A percentile compares a stretch with the other conserved stretches of the same genome.
phyloP scores from a whole-genome alignment of 83 land plant species.

The Diphasiastrum complanatum region DNA sequence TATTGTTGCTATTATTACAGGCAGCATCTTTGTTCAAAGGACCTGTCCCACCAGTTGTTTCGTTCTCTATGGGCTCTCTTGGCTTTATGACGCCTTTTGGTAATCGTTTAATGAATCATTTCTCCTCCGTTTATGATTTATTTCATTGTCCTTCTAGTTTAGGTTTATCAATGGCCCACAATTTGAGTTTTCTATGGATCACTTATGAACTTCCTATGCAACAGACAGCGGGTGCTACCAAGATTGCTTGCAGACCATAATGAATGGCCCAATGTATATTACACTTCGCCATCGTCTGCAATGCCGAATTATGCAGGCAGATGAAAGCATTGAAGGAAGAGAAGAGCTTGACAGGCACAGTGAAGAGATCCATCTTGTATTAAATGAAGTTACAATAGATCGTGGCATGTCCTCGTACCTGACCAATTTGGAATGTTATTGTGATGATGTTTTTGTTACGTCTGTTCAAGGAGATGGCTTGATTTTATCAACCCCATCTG shows the following conservation, averaged over 20 bases:
- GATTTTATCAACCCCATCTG: conserved; percentile 84
- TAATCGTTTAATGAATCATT: conserved; percentile 69
- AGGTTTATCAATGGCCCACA: not conserved
- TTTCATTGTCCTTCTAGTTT: not conserved
- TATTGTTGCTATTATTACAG: conserved; percentile 33
- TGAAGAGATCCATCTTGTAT: conserved; percentile 57
- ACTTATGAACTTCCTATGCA: conserved; percentile 21
- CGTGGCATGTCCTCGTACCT: conserved; percentile 86
- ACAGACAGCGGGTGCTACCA: conserved; percentile 71
- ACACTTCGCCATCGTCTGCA: conserved; percentile 74
- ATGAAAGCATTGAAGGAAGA: conserved; percentile 46
- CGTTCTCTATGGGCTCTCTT: conserved; percentile 89
- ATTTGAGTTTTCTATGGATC: not conserved
- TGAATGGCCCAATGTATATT: conserved; percentile 76
- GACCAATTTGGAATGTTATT: conserved; percentile 69
- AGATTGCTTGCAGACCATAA: conserved; percentile 55
- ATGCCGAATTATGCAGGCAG: conserved; percentile 63
- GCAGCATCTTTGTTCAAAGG: conserved; percentile 95
- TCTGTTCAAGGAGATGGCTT: conserved; percentile 92
- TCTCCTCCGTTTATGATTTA: not conserved
- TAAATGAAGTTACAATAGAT: conserved; percentile 91
- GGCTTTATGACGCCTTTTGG: conserved; percentile 98
- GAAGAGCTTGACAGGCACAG: not conserved
- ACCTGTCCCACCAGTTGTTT: conserved; percentile 86
- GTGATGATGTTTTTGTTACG: conserved; percentile 72